Evolutionary conservation across 2,329 filamentous ascomycete species (phyloP).

Genomic region (Saccharata proteae): DNA sequence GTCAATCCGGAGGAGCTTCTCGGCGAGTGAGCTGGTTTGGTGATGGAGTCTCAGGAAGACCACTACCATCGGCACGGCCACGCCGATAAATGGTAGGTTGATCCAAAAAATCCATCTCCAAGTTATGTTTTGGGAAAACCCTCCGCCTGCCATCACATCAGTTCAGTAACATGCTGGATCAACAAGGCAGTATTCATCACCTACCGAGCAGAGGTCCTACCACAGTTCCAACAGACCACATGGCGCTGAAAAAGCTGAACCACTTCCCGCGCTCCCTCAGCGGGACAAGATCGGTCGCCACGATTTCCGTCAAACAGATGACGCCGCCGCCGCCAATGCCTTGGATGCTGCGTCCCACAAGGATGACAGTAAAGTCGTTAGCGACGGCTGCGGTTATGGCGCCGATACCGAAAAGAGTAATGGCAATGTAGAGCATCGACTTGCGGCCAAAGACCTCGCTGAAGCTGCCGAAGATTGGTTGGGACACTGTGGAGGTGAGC

Average conservation of each 20-base stretch:
- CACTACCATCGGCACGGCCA: constrained; percentile 36
- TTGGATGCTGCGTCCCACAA: constrained; percentile 27
- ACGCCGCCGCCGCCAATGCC: constrained; percentile 31
- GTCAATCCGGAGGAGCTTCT: constrained; percentile 46
- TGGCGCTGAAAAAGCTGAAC: constrained; percentile 28
- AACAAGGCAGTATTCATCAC: constrained; percentile 1
- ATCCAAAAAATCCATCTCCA: constrained; percentile 58
- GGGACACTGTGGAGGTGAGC: constrained; percentile 28
- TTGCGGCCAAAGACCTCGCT: constrained; percentile 30
- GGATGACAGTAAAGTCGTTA: constrained; percentile 25
- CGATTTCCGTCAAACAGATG: constrained; percentile 30
- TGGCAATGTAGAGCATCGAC: constrained; percentile 22
- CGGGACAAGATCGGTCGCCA: constrained; percentile 35
- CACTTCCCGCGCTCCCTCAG: constrained; percentile 30
- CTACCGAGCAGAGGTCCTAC: constrained; percentile 33
- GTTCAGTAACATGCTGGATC: background rate
- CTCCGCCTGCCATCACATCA: constrained; percentile 28
- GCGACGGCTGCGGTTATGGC: constrained; percentile 25
- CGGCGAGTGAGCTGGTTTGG: constrained; percentile 32
- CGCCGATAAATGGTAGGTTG: constrained; percentile 45
- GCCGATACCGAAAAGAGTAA: constrained; percentile 25
- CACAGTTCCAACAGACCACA: constrained; percentile 46
- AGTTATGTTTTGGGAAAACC: constrained; percentile 37
- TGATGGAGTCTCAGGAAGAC: constrained; percentile 43
- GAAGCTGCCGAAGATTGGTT: constrained; percentile 27